Conservation (phyloP, 495 filamentous ascomycete genomes). For the Lasiosphaeris hirsuta region DNA sequence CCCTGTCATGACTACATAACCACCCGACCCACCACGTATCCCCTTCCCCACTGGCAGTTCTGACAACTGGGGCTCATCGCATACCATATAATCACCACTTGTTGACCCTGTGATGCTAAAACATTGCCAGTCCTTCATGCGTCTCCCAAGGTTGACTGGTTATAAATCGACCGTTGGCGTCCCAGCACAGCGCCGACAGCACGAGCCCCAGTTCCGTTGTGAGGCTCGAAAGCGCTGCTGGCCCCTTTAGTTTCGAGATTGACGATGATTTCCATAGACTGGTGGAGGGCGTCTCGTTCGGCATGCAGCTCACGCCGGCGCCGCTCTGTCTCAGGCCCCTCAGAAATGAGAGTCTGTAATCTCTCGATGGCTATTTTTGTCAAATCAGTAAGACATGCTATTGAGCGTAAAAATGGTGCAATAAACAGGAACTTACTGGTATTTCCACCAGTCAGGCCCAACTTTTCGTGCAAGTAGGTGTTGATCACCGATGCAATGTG, state of each 20-base stretch:
- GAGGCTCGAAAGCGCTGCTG: not conserved
- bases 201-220: not conserved
- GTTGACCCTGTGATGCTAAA: no score
- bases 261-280: conserved; percentile 42
- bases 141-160: no score
- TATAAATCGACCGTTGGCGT: not conserved
- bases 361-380: conserved; percentile 23
- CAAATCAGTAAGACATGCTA: not conserved
- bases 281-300: conserved; percentile 39
- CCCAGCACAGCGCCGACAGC: no score
- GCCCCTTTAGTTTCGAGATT: conserved; percentile 19
- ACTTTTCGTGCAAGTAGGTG: conserved; percentile 36
- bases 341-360: conserved; percentile 42
- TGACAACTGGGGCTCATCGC: no score
- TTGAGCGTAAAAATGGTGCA: not conserved
- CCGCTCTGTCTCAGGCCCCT: conserved; percentile 38
- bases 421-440: conserved; percentile 15
- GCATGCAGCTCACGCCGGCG: conserved; percentile 31
- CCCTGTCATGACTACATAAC: no score
- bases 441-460: conserved; percentile 32
- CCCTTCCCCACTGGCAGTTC: no score
- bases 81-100: no score
- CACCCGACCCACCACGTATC: no score
- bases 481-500: conserved; percentile 30
- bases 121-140: no score